A percentile compares a stretch with the other conserved stretches of the same genome.
phyloP scores from a whole-genome alignment of 1,284 basidiomycete species.

The Tilletia caries region DNA sequence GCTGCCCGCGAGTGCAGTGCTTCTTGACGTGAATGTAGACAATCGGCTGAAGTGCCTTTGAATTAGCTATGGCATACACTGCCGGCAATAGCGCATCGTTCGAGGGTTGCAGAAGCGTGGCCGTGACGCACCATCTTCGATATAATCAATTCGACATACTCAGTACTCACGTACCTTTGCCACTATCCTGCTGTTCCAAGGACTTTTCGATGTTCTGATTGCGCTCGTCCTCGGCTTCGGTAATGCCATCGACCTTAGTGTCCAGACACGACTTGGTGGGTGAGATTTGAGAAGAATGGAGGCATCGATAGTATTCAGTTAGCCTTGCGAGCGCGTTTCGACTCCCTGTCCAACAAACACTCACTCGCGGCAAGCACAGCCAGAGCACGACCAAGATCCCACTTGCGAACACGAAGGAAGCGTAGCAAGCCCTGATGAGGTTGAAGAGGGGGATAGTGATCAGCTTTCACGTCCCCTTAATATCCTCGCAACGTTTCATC shows the following conservation, averaged over 20 bases:
- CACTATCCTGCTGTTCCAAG: constrained; percentile 51
- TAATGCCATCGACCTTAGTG: constrained; percentile 52
- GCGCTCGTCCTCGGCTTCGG: constrained; percentile 53
- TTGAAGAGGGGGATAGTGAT: not conserved
- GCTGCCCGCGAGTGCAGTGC: constrained; percentile 47
- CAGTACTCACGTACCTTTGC: constrained; percentile 35
- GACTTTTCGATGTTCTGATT: constrained; percentile 52
- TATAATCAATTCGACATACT: not conserved
- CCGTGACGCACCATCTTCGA: not conserved
- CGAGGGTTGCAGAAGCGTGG: not conserved
- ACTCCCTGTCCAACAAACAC: not conserved
- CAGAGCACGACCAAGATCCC: constrained; percentile 53
- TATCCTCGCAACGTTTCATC: not conserved
- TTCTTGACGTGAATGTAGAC: constrained; percentile 45
- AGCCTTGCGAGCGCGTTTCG: not conserved
- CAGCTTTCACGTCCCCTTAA: not conserved
- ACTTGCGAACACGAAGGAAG: constrained; percentile 55
- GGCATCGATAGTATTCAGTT: not conserved
- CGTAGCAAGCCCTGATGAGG: constrained; percentile 40
- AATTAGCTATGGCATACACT: constrained; percentile 2
- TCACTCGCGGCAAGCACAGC: constrained; percentile 52
- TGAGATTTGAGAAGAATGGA: too few species aligned
- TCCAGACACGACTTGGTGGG: constrained; percentile 50
- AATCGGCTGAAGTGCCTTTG: constrained; percentile 10
- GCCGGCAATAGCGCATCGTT: not conserved